Conservation (phyloP, 176 grass and related monocot genomes). For the Triticum turgidum region DNA sequence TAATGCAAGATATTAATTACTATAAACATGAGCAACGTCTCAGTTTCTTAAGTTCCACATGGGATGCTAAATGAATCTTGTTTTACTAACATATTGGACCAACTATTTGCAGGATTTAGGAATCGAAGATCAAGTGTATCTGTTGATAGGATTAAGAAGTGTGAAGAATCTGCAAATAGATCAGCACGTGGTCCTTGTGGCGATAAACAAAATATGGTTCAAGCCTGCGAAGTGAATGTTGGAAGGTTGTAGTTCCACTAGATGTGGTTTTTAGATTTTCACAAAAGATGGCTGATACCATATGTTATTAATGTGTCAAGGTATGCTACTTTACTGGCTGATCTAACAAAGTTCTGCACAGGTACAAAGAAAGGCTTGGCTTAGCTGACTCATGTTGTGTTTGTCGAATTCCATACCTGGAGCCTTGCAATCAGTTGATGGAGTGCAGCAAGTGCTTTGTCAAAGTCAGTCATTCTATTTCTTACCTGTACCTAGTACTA, state of each 20-base stretch:
- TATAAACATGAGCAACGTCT: neutral
- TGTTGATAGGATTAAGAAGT: constrained; percentile 28
- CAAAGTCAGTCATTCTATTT: constrained; percentile 52
- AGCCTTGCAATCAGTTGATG: constrained; percentile 72
- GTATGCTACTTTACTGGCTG: constrained; percentile 3
- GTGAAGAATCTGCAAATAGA: constrained; percentile 27
- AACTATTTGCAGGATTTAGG: constrained; percentile 40
- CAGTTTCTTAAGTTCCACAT: constrained; percentile 22
- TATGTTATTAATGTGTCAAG: constrained; percentile 21
- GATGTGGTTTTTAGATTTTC: constrained; percentile 7
- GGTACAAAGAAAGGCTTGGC: constrained; percentile 35
- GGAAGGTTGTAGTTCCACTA: constrained; percentile 47
- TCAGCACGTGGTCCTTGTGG: constrained; percentile 20
- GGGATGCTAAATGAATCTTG: neutral
- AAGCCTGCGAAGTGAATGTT: constrained; percentile 32
- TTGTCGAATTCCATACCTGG: constrained; percentile 72
- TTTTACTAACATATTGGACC: constrained; percentile 30
- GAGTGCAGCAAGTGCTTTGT: constrained; percentile 77
- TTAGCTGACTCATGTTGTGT: constrained; percentile 84
- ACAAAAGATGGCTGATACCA: neutral
- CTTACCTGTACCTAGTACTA: constrained; percentile 11
- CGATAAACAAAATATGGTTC: constrained; percentile 28
- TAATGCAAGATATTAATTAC: neutral
- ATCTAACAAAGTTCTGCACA: constrained; percentile 29
- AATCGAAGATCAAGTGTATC: constrained; percentile 27